Evolutionary conservation across 169 alveolate genomes (phyloP).

Genomic region (Ichthyophthirius multifiliis): DNA sequence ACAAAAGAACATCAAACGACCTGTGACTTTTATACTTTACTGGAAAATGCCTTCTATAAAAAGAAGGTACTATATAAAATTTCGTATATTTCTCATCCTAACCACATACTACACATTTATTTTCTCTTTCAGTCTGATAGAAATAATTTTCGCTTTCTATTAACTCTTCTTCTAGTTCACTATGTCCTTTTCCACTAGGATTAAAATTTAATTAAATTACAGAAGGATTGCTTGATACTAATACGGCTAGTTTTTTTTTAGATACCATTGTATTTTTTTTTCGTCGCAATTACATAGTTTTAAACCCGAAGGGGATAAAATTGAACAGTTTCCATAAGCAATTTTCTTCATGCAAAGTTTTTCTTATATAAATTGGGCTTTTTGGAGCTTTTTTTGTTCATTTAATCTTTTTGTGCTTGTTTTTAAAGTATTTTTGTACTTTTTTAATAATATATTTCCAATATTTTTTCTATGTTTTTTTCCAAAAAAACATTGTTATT

Average conservation of each 20-base stretch:
- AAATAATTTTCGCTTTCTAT: conserved; percentile 25
- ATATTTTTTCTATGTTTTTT: not conserved
- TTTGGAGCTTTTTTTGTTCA: conserved; percentile 45
- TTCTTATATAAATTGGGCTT: conserved; percentile 47
- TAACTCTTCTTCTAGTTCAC: conserved; percentile 12
- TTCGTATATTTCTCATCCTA: conserved; percentile 58
- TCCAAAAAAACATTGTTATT: too few species aligned
- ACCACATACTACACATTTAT: conserved; percentile 83
- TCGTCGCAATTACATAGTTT: conserved; percentile 70
- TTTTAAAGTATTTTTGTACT: not conserved
- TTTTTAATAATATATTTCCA: not conserved
- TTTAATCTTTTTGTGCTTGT: not conserved
- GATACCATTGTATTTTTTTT: conserved; percentile 67
- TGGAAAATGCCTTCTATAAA: conserved; percentile 71
- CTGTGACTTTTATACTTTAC: conserved; percentile 61
- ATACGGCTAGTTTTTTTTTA: conserved; percentile 65
- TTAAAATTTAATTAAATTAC: conserved; percentile 65
- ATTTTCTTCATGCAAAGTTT: conserved; percentile 62
- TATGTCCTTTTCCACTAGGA: conserved; percentile 69
- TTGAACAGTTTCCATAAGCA: conserved; percentile 79
- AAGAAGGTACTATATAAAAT: conserved; percentile 73
- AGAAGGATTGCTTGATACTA: conserved; percentile 47
- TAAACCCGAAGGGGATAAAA: conserved; percentile 72
- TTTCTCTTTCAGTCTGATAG: conserved; percentile 64
- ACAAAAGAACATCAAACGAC: conserved; percentile 77